These are phyloP conservation scores for Endothia cerciana DNA, from an alignment of 2,329 filamentous ascomycete genomes.

Conservation along the genomic window DNA sequence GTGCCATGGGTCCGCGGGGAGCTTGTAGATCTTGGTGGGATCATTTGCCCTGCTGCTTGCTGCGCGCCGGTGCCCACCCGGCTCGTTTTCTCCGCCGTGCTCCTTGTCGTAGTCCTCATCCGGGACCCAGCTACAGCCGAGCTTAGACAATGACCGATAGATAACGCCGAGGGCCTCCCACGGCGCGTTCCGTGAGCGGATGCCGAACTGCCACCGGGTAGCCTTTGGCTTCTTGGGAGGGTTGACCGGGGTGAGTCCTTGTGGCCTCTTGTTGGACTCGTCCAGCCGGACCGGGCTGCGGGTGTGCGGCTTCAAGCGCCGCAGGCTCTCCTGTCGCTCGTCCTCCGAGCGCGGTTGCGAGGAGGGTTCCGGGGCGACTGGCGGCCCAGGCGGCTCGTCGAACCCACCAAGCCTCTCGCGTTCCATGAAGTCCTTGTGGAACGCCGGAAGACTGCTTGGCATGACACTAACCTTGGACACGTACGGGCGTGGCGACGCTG, in stretches of 20 bases:
- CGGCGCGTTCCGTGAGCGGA: conserved; percentile 89
- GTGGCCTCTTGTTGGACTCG: conserved; percentile 61
- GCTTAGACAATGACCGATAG: conserved; percentile 85
- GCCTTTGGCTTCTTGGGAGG: conserved; percentile 74
- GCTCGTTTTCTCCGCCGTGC: conserved; percentile 48
- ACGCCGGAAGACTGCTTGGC: conserved; percentile 86
- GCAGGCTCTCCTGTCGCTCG: conserved; percentile 80
- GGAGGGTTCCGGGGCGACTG: conserved; percentile 53
- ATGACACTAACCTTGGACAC: conserved; percentile 89
- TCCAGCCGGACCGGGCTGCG: conserved; percentile 72
- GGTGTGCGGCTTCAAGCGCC: conserved; percentile 84
- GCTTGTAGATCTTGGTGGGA: conserved; percentile 68
- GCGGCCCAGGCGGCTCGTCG: conserved; percentile 48
- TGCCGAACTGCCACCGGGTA: conserved; percentile 97
- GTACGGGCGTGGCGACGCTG: conserved; percentile 57
- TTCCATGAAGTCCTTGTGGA: conserved; percentile 90
- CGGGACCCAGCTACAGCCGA: conserved; percentile 85
- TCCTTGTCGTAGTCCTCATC: conserved; percentile 62
- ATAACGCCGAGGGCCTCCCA: conserved; percentile 95
- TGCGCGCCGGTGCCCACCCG: conserved; percentile 38
- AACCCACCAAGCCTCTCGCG: conserved; percentile 60
- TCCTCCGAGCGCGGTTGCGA: conserved; percentile 62
- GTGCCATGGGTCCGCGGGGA: conserved; percentile 95
- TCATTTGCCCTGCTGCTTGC: conserved; percentile 47
- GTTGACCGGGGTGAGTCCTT: conserved; percentile 65